These are phyloP conservation scores for Stagonosporopsis rhizophila DNA, from an alignment of 2,329 filamentous ascomycete genomes.

Conservation along the genomic window DNA sequence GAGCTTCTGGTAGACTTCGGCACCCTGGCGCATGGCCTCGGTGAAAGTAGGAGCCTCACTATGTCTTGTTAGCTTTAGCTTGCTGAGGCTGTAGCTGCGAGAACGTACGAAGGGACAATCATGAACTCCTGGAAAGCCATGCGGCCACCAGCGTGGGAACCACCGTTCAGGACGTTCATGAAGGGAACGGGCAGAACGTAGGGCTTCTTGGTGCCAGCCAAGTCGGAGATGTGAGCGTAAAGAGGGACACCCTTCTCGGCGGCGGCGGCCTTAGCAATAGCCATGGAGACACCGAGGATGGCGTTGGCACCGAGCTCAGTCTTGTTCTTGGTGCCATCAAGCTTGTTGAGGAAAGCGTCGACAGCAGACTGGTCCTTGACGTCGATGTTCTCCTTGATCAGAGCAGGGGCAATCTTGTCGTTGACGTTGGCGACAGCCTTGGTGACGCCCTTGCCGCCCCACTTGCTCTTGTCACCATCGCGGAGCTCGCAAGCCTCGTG, in stretches of 20 bases:
- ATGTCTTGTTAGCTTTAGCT: constrained; percentile 23
- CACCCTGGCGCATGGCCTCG: constrained; percentile 94
- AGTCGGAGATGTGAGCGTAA: constrained; percentile 64
- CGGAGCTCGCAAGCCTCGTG: constrained; percentile 62
- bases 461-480: constrained; percentile 61
- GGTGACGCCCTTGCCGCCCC: constrained; percentile 63
- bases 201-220: constrained; percentile 60
- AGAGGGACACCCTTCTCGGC: constrained; percentile 63
- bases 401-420: constrained; percentile 61
- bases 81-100: neutral
- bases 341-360: constrained; percentile 59
- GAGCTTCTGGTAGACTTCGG: constrained; percentile 98
- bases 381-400: constrained; percentile 62
- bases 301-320: constrained; percentile 66
- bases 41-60: constrained; percentile 87
- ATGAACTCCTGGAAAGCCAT: constrained; percentile 68
- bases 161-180: constrained; percentile 66
- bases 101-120: constrained; percentile 58
- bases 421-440: constrained; percentile 65
- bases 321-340: constrained; percentile 67
- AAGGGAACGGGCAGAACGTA: constrained; percentile 65
- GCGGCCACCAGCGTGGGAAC: constrained; percentile 96
- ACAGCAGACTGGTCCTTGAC: constrained; percentile 63
- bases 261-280: constrained; percentile 64
- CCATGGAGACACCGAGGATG: constrained; percentile 67